These are phyloP conservation scores for Coniochaeta sp. DNA, from an alignment of 2,329 filamentous ascomycete genomes.

Conservation along the genomic window DNA sequence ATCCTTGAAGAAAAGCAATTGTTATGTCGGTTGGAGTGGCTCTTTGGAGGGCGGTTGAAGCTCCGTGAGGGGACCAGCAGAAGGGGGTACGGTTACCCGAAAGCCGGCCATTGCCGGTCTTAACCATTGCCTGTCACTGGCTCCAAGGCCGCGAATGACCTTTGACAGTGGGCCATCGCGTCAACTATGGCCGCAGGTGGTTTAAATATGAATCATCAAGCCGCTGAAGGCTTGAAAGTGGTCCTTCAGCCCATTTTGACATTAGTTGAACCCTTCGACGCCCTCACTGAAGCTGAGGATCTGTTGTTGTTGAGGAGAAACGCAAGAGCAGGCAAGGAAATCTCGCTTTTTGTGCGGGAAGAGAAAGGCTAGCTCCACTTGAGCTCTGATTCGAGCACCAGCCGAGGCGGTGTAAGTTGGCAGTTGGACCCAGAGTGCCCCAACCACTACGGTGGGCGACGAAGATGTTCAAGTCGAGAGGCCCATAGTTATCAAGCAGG, in stretches of 20 bases:
- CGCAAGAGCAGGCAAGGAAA: not conserved
- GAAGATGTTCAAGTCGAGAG: not conserved
- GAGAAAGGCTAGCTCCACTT: not conserved
- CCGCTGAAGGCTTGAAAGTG: not conserved
- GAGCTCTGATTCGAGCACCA: not conserved
- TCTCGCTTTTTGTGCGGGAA: not conserved
- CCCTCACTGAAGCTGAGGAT: not conserved
- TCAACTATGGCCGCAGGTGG: constrained; percentile 4
- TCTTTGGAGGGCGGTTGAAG: not conserved
- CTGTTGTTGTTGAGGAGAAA: not conserved
- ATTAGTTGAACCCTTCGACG: not conserved
- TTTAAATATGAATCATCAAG: constrained; percentile 2
- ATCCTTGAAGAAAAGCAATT: not conserved
- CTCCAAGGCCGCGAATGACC: not conserved
- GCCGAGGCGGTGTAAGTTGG: not conserved
- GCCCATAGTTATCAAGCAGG: not conserved
- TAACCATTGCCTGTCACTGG: constrained; percentile 11
- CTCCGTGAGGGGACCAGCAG: not conserved
- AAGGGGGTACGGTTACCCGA: constrained; percentile 13
- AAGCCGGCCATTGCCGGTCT: constrained; percentile 28
- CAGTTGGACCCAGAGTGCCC: not conserved
- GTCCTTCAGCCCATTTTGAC: not conserved
- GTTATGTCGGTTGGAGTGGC: not conserved
- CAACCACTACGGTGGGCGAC: not conserved
- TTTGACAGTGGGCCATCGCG: constrained; percentile 7